Conservation (phyloP, 805 yeast genomes). For the Kuraishia hungarica region DNA sequence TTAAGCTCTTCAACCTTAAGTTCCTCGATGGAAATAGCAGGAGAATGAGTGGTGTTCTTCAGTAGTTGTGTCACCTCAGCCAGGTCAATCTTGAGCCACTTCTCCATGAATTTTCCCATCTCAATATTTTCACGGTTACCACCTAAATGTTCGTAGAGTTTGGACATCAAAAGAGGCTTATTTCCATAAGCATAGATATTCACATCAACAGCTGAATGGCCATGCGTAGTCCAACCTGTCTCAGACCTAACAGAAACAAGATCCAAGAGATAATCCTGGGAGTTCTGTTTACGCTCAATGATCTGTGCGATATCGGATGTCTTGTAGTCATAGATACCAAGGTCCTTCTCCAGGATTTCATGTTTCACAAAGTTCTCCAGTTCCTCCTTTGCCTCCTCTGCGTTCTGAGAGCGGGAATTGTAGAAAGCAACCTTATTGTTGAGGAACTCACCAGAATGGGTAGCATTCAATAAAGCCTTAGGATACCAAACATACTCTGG, state of each 20-base stretch:
- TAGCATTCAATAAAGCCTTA: constrained; percentile 56
- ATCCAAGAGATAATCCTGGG: constrained; percentile 47
- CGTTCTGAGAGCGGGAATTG: constrained; percentile 13
- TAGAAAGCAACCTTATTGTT: constrained; percentile 33
- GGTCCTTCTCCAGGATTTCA: constrained; percentile 50
- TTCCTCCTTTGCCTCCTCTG: constrained; percentile 3
- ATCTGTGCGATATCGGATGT: constrained; percentile 43
- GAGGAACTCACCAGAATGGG: constrained; percentile 72
- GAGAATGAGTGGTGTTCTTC: constrained; percentile 26
- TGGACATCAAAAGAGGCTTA: constrained; percentile 31
- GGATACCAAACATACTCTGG: constrained; percentile 92
- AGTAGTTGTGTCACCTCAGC: constrained; percentile 38
- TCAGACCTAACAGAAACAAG: constrained; percentile 77
- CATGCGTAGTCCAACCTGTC: constrained; percentile 95
- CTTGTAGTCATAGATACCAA: constrained; percentile 57
- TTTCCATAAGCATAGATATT: constrained; percentile 80
- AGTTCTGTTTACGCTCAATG: constrained; percentile 21
- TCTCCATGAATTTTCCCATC: constrained; percentile 66
- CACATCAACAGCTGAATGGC: constrained; percentile 94
- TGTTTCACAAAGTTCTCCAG: constrained; percentile 37
- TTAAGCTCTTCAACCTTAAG: neutral
- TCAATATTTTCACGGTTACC: constrained; percentile 89
- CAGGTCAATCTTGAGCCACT: constrained; percentile 40
- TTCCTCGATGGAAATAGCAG: neutral
- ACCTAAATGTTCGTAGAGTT: constrained; percentile 38